Base-by-base conservation (phyloP, 805 yeast species). In the Candida vaughaniae region DNA sequence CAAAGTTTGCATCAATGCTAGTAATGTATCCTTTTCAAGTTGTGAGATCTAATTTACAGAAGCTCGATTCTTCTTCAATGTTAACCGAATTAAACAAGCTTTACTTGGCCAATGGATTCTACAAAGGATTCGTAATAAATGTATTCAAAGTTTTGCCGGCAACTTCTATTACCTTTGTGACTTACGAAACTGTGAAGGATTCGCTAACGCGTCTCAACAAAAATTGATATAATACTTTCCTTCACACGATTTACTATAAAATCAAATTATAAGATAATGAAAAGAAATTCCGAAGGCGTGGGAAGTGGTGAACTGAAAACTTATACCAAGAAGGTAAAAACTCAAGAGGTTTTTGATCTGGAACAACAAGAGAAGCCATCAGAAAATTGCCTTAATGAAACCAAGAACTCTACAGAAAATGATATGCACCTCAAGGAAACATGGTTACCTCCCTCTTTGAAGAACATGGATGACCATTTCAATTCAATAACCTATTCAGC, bases 91-190 rank as follows among this genome's bases (percentile, higher is more conserved):
- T 70, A 2, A 35, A 28, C 8, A 50, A 57, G 11, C 64, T 86
- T 2, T 69, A 71, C 48, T 25, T 29, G 1, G 51, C 54, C 2
- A 85, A 80, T 38, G 91, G 55, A 0, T 83, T 90, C 43, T 93
- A 93, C 57, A 82, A 84, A 47, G 99, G 99, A 0, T 59, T 93
- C 12, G 62, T 78, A 2, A 83, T 95, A 1, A 90, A 89, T 46
- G 54, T 91, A 12, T 41, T 85, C 1, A 68, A 98, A 31, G 96
- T 91, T 1, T 71, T 93, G 4, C 99, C 99, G 0, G 89, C 96
- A 1, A 90, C 97, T 3, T 85, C 96, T 53, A 75, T 90, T 9
- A 93, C 98, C 0, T 88, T 93, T 55, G 69, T 84, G 4, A 85
- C 85, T 4, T 93, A 93, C 52, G 99, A 93, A 55, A 68, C 73